Base-by-base conservation (phyloP, 176 grass and related monocot genomes). In the Carex myosuroides region DNA sequence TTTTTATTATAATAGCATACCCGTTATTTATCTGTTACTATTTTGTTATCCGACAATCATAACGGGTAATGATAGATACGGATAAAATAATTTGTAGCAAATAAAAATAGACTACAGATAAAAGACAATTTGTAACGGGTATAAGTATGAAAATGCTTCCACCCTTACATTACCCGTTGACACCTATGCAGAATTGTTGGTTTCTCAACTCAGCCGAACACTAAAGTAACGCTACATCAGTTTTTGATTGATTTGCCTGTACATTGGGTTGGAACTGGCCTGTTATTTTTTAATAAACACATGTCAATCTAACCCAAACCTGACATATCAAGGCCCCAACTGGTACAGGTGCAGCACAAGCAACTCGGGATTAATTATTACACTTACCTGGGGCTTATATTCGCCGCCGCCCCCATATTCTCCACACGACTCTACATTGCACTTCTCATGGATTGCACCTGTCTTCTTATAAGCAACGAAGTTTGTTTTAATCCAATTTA, bases 401-500 rank as follows among this genome's bases (percentile, higher is more conserved):
- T 98, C 93, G 0, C 96, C 96, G 0, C 96, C 96, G 0, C 96
- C 89, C 66, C 93, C 96, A 22, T 65, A 86, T 79, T 93, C 85
- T 78, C 96, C 93, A 59, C 91, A 98, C 17, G 70, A 79, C 16
- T 85, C 85, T 5, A 98, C 92, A 10, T 95, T 78, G 14, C 91
- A 98, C 53, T 95, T 98, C 86, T 98, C 95, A 91, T 98, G 91
- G 91, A 98, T 98, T 29, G 82, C 61, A 8, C 88, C 89, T 1
- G 89, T 98, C 52, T 39, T 87, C 61, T 88, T 89, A 84, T 89
- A 98, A 66, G 92, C 86, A 17, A 29, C 92, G n/a, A 91, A 91
- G 76, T 95, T 98, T 80, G 96, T 98, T 90, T 88, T 91, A 41
- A 98, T 86, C 95, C 95, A 98, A 37, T 90, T 91, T n/a, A 92